Base-by-base conservation (phyloP, 345 rosid species). In the Eucalyptus marginata region DNA sequence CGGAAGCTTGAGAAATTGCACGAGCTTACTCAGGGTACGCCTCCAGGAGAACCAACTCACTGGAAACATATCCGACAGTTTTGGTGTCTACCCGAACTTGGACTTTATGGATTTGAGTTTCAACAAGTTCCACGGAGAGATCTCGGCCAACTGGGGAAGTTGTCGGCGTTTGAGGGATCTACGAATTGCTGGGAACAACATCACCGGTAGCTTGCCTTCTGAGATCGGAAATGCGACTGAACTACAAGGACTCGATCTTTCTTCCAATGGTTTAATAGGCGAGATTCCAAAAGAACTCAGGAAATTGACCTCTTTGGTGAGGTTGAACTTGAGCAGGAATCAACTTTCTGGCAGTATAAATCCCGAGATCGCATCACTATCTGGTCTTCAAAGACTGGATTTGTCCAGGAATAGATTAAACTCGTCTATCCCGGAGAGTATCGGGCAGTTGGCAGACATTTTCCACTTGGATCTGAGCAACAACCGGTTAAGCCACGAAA, bases 111-210 rank as follows among this genome's bases (percentile, higher is more conserved):
- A 92, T 52, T 54, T 93, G 71, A 92, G 92, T 85, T 8, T 88
- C 80, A 94, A 94, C 86, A 87, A 58, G 27, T 89, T 94, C 24
- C 76, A 59, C 1, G 95, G 95, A 2, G 88, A 89, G 36, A 40
- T 93, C 46, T 90, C 93, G 11, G 43, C 81, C 5, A 93, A 86
- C 27, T 93, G 94, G 93, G 92, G 92, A 14, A 87, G 87, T 20
- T 92, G 87, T 64, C 64, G 7, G 1, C 50, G 7, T 36, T 18
- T 90, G 43, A 58, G 86, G 11, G 43, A 51, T 86, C 87, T 90
- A 18, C 83, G 81, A 29, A 87, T 92, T 52, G 76, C 92, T 8
- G 86, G 71, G 44, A 94, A 94, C 62, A 80, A 88, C 7, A 62
- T 94, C 31, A 81, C 87, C 3, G 94, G 94, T 10, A 29, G 6